Evolutionary conservation across 176 grass and related monocot genomes (phyloP), one percentile per base, ranked within the genome.

Genomic region (Lolium multiflorum): DNA sequence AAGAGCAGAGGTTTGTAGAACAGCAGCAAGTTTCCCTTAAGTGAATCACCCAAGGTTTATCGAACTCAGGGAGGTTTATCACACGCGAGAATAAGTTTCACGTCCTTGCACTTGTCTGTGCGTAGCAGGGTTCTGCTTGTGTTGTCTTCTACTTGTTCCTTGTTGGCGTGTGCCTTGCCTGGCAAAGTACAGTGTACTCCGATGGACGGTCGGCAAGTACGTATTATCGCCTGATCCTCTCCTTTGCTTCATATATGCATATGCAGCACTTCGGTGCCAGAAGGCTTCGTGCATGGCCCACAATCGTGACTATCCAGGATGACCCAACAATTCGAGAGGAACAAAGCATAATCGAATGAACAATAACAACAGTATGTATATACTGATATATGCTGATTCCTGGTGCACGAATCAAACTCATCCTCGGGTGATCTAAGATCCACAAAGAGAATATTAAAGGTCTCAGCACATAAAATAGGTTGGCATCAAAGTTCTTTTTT

Each of bases 401-500:
- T 57, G 20, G 44, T 44, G 49, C 47, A 68, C 65, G 41, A 15
- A 65, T 47, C 35, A 65, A n/a, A 54, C 20, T 39, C 31, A 69
- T 48, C 13, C 39, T 37, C 8, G 2, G 44, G 13, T 12, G 20
- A 37, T 66, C 13, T 43, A 48, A 55, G 69, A 71, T 56, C 31
- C 48, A 41, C 24, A 10, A 4, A 13, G 8, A 17, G n/a, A n/a
- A n/a, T n/a, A n/a, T n/a, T n/a, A n/a, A n/a, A n/a, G n/a, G n/a
- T n/a, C n/a, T n/a, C n/a, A n/a, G n/a, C n/a, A n/a, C n/a, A 24
- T 64, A 38, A 72, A 72, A 20, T 52, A 54, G 26, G 43, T 48
- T 55, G 12, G 4, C 46, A 65, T 55, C 13, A 82, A 87, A 79
- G 72, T 7, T 68, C 43, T n/a, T n/a, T 66, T 17, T 22, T 37